A percentile compares a stretch with the other conserved stretches of the same genome.
Conservation (phyloP, 441 rosid genomes). For the Bocquillonia castaneifolia region DNA sequence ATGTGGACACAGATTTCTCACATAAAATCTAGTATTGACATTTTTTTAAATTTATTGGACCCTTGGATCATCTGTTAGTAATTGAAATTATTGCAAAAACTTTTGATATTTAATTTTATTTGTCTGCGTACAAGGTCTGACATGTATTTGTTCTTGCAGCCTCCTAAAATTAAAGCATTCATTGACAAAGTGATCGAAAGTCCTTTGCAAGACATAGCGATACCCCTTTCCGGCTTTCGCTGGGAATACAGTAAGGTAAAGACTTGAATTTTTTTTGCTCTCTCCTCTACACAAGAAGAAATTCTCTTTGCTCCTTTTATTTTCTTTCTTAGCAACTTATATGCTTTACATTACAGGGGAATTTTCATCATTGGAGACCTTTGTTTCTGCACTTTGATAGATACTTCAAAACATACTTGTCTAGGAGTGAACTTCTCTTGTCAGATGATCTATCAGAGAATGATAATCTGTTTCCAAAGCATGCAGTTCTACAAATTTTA, state of each 20-base stretch:
- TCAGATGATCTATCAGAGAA: slow-evolving; percentile 68
- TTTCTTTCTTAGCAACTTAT: background rate
- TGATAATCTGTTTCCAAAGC: slow-evolving; percentile 74
- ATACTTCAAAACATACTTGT: slow-evolving; percentile 79
- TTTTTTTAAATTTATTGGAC: background rate
- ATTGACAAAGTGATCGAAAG: slow-evolving; percentile 95
- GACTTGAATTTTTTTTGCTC: background rate
- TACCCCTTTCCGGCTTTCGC: slow-evolving; percentile 93
- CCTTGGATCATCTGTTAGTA: background rate
- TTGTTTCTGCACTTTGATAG: slow-evolving; percentile 88
- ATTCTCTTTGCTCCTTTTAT: background rate
- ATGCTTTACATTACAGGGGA: slow-evolving; percentile 60
- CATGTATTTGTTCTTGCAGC: slow-evolving; percentile 46
- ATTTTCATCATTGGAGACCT: slow-evolving; percentile 98
- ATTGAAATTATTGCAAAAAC: background rate
- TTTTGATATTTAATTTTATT: background rate
- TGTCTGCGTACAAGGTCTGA: slow-evolving; percentile 15
- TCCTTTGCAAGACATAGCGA: slow-evolving; percentile 91
- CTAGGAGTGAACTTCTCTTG: slow-evolving; percentile 78
- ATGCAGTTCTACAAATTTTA: slow-evolving; percentile 75
- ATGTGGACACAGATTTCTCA: background rate
- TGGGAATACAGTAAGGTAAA: slow-evolving; percentile 95
- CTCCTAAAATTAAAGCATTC: slow-evolving; percentile 79
- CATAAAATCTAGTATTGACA: background rate
- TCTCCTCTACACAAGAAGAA: background rate